Conservation (phyloP, 1,139 yeast genomes). For the Yamadazyma triangularis region DNA sequence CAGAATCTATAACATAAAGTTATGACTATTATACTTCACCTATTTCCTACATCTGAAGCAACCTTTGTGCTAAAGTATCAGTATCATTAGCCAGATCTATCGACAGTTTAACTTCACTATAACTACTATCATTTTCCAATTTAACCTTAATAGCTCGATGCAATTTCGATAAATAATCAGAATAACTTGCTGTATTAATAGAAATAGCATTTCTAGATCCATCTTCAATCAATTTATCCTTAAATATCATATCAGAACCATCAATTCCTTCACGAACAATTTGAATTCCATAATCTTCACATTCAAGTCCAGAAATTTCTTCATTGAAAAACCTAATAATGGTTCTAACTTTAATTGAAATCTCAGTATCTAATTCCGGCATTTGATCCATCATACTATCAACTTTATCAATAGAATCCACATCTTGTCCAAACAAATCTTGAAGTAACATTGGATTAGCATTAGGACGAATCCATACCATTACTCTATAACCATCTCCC, state of each 20-base stretch:
- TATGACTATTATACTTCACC: too few species aligned
- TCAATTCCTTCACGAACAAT: conserved; percentile 66
- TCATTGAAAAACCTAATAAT: conserved; percentile 50
- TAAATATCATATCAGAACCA: conserved; percentile 54
- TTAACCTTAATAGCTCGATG: conserved; percentile 60
- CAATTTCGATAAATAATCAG: conserved; percentile 57
- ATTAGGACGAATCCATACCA: conserved; percentile 68
- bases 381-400: conserved; percentile 54
- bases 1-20: too few species aligned
- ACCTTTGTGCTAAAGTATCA: conserved; percentile 37
- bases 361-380: conserved; percentile 67
- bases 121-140: conserved; percentile 42
- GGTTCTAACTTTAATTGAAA: conserved; percentile 65
- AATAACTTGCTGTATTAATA: conserved; percentile 44
- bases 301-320: conserved; percentile 30
- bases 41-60: too few species aligned
- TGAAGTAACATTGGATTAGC: conserved; percentile 63
- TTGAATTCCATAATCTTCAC: conserved; percentile 43
- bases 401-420: conserved; percentile 40
- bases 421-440: conserved; percentile 67
- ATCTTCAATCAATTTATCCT: conserved; percentile 71
- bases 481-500: conserved; percentile 63
- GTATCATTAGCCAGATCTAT: conserved; percentile 24
- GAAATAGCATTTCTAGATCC: conserved; percentile 25
- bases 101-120: conserved; percentile 28